These are phyloP conservation scores for Ensete glaucum DNA, from an alignment of 176 grass and related monocot genomes.

Conservation along the genomic window DNA sequence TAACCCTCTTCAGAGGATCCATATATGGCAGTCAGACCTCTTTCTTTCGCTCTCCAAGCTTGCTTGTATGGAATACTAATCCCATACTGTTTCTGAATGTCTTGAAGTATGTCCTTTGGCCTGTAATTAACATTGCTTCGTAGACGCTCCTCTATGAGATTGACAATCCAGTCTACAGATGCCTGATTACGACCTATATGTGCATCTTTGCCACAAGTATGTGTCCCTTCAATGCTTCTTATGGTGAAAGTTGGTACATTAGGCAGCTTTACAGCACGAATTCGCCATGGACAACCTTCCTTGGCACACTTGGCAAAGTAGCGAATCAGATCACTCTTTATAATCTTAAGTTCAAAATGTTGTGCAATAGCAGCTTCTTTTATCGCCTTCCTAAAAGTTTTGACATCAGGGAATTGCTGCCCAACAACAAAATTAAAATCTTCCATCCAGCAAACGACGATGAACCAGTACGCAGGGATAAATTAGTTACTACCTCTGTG, in stretches of 20 bases:
- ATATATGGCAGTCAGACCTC: constrained; percentile 26
- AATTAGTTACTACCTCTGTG: not conserved
- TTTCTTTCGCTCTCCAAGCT: constrained; percentile 30
- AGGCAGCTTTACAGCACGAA: constrained; percentile 23
- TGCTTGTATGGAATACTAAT: constrained; percentile 33
- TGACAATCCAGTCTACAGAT: constrained; percentile 31
- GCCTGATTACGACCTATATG: constrained; percentile 19
- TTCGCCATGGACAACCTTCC: constrained; percentile 24
- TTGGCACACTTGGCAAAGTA: constrained; percentile 30
- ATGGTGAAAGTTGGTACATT: constrained; percentile 17
- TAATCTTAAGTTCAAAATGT: constrained; percentile 28
- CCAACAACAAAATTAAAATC: constrained; percentile 22
- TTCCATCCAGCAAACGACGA: constrained; percentile 10
- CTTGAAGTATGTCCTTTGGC: constrained; percentile 26
- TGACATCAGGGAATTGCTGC: constrained; percentile 26
- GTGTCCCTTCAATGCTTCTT: constrained; percentile 29
- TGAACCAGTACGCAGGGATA: not conserved
- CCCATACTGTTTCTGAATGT: constrained; percentile 27
- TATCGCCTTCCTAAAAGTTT: constrained; percentile 24
- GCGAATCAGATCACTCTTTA: constrained; percentile 26
- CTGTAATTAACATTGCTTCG: constrained; percentile 25
- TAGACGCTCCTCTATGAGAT: constrained; percentile 23
- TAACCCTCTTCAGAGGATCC: constrained; percentile 29
- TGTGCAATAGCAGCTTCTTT: constrained; percentile 31
- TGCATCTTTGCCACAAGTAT: constrained; percentile 23